Evolutionary conservation across 2,329 filamentous ascomycete genomes (phyloP).

Genomic region (Cercospora berteroae): DNA sequence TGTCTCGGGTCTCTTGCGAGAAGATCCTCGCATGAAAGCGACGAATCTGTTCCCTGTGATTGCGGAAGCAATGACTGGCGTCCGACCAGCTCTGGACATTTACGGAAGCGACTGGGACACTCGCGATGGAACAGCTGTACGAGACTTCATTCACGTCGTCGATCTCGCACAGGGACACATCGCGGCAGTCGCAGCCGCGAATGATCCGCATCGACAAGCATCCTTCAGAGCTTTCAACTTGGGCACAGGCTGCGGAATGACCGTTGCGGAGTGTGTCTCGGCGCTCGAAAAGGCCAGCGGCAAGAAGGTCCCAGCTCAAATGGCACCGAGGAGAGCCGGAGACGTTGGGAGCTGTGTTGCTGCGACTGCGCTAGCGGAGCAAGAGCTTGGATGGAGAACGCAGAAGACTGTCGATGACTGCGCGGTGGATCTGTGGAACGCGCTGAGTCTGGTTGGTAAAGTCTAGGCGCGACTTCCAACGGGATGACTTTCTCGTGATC

Average conservation of each 20-base stretch:
- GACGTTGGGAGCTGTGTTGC: constrained; percentile 35
- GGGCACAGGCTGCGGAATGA: constrained; percentile 44
- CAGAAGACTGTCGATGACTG: constrained; percentile 16
- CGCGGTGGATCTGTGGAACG: constrained; percentile 11
- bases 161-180: constrained; percentile 65
- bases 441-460: not conserved
- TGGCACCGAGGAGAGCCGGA: constrained; percentile 41
- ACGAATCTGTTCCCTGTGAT: constrained; percentile 66
- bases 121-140: constrained; percentile 62
- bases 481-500: not conserved
- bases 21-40: constrained; percentile 61
- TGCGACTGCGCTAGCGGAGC: constrained; percentile 2
- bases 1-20: constrained; percentile 61
- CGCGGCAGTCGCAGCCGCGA: constrained; percentile 51
- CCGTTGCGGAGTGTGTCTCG: constrained; percentile 44
- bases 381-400: constrained; percentile 15
- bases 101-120: constrained; percentile 67
- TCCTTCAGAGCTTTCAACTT: constrained; percentile 45
- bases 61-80: constrained; percentile 59
- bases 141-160: constrained; percentile 49
- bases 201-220: constrained; percentile 30
- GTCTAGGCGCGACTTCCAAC: not conserved
- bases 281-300: constrained; percentile 41
- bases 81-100: constrained; percentile 55
- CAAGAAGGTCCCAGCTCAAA: constrained; percentile 38